Conservation (phyloP, 108 stramenopile species). For the Cyclotella kingstonii region DNA sequence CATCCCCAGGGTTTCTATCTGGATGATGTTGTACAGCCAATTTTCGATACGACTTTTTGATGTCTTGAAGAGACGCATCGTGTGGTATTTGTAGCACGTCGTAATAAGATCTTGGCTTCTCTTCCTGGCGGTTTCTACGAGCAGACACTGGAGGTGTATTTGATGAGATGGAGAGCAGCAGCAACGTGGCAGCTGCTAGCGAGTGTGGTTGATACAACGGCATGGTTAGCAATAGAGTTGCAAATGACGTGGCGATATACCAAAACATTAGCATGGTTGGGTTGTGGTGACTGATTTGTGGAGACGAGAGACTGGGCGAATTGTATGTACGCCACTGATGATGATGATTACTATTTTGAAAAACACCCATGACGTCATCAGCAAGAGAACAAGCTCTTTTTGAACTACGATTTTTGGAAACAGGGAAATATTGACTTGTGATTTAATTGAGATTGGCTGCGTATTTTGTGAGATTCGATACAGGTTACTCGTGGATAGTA, state of each 20-base stretch:
- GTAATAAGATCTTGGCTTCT: constrained; percentile 9
- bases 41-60: constrained; percentile 89
- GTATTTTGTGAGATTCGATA: too few relatives aligned
- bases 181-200: background rate
- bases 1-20: constrained; percentile 79
- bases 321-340: background rate
- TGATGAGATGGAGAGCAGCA: background rate
- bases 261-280: too few relatives aligned
- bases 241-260: too few relatives aligned
- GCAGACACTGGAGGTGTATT: background rate
- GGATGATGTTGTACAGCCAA: constrained; percentile 89
- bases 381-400: too few relatives aligned
- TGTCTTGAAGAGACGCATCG: constrained; percentile 34
- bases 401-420: too few relatives aligned
- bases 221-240: too few relatives aligned
- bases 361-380: too few relatives aligned
- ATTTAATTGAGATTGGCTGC: too few relatives aligned
- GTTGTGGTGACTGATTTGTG: too few relatives aligned
- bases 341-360: constrained; percentile 2
- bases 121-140: background rate
- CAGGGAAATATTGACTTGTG: too few relatives aligned
- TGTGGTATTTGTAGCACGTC: constrained; percentile 12
- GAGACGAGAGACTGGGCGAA: too few relatives aligned
- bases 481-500: too few relatives aligned
- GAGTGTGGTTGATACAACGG: background rate